phyloP scores from a whole-genome alignment of 495 filamentous ascomycete species.

The Hyaloscypha bicolor region DNA sequence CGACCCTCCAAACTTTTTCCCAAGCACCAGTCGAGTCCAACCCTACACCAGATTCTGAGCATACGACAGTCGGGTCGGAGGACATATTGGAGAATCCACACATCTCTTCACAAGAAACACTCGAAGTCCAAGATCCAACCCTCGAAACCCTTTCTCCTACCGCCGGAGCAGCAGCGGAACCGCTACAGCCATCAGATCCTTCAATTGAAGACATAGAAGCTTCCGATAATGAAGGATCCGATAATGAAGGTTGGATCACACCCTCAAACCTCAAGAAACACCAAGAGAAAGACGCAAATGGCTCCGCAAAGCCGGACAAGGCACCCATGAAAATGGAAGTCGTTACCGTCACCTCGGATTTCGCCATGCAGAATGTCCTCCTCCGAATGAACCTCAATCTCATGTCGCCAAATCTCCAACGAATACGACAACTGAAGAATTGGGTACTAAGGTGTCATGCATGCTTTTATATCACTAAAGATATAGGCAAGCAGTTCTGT shows the following conservation, averaged over 20 bases:
- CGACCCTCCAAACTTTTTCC: background rate
- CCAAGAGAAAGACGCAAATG: slow-evolving; percentile 65
- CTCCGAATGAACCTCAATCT: slow-evolving; percentile 94
- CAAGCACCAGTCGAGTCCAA: background rate
- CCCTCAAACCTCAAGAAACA: slow-evolving; percentile 87
- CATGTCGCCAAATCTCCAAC: slow-evolving; percentile 72
- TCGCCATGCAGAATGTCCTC: slow-evolving; percentile 94
- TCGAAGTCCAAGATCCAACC: background rate
- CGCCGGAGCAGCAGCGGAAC: background rate
- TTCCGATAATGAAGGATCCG: slow-evolving; percentile 56
- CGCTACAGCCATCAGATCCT: background rate
- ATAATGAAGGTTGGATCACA: slow-evolving; percentile 91
- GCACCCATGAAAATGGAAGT: slow-evolving; percentile 67
- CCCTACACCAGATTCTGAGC: background rate
- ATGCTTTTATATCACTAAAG: slow-evolving; percentile 84
- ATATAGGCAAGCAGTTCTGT: slow-evolving; percentile 92
- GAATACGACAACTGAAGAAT: slow-evolving; percentile 78
- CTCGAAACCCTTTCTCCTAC: background rate
- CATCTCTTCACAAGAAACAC: background rate
- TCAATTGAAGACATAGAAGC: slow-evolving; percentile 19
- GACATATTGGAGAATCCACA: background rate
- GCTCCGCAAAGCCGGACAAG: slow-evolving; percentile 49
- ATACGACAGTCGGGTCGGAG: background rate
- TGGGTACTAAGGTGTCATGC: slow-evolving; percentile 93
- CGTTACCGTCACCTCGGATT: slow-evolving; percentile 90